Percentiles rank a stretch among this genome's conserved stretches.
These are phyloP conservation scores for Neotropicomus parvogracilis DNA, from an alignment of 1,284 basidiomycete species.

Conservation along the genomic window DNA sequence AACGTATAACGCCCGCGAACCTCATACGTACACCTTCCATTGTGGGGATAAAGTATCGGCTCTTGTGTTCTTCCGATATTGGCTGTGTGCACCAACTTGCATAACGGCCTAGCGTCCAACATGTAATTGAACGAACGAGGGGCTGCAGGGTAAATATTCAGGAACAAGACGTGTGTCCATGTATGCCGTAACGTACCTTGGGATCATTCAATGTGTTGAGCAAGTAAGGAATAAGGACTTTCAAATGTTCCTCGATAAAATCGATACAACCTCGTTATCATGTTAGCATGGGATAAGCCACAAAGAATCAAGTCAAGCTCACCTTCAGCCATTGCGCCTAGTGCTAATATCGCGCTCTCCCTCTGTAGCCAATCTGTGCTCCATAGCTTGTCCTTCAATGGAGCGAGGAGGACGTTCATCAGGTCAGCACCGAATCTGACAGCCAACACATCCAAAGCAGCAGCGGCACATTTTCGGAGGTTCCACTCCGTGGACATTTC, in stretches of 20 bases:
- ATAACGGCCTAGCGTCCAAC: constrained; percentile 99
- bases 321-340: constrained; percentile 99
- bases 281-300: constrained; percentile 4
- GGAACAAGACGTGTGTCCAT: not conserved
- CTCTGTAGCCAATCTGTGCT: constrained; percentile 90
- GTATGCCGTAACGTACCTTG: constrained; percentile 57
- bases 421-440: constrained; percentile 88
- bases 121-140: constrained; percentile 95
- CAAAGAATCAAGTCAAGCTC: constrained; percentile 22
- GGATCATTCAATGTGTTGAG: constrained; percentile 88
- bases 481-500: constrained; percentile 99
- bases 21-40: constrained; percentile 87
- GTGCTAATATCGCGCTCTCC: constrained; percentile 93
- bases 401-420: constrained; percentile 84
- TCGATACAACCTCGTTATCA: constrained; percentile 84
- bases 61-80: constrained; percentile 81
- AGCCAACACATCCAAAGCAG: constrained; percentile 95
- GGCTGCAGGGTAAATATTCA: constrained; percentile 51
- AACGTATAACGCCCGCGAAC: constrained; percentile 2
- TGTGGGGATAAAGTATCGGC: constrained; percentile 89
- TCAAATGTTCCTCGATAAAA: constrained; percentile 91
- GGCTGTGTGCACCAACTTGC: constrained; percentile 93
- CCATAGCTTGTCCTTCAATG: constrained; percentile 93
- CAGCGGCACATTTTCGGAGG: constrained; percentile 95
- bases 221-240: constrained; percentile 89